A percentile compares a stretch with the other conserved stretches of the same genome.
These are phyloP conservation scores for Cladosporium sp. DNA, from an alignment of 2,329 filamentous ascomycete genomes.

Conservation along the genomic window DNA sequence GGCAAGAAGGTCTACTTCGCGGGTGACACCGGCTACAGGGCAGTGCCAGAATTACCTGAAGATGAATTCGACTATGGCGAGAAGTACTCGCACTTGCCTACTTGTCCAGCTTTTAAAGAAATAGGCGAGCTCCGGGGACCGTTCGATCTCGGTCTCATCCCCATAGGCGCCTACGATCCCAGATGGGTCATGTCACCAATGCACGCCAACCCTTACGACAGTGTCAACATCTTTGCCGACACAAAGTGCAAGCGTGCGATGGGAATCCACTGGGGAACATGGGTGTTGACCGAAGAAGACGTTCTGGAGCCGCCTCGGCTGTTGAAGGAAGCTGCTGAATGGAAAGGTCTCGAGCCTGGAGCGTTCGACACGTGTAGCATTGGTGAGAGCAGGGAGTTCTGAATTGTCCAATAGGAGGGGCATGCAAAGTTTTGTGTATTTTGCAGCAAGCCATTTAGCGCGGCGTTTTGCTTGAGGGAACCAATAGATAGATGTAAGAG, in stretches of 20 bases:
- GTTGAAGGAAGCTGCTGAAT: constrained; percentile 66
- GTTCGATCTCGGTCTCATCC: constrained; percentile 87
- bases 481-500: too few species aligned
- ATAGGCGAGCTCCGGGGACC: constrained; percentile 77
- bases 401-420: neutral
- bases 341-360: constrained; percentile 65
- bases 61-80: constrained; percentile 67
- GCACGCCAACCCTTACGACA: constrained; percentile 83
- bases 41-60: constrained; percentile 62
- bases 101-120: constrained; percentile 78
- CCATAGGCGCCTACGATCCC: constrained; percentile 84
- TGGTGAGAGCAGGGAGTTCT: constrained; percentile 74
- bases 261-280: constrained; percentile 87
- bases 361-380: constrained; percentile 80
- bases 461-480: constrained; percentile 6
- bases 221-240: constrained; percentile 84
- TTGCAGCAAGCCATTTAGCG: constrained; percentile 6
- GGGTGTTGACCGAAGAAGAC: constrained; percentile 80
- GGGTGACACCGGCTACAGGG: constrained; percentile 82
- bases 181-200: constrained; percentile 70
- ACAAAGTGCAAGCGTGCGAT: constrained; percentile 73
- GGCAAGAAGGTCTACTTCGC: constrained; percentile 80
- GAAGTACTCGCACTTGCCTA: constrained; percentile 59
- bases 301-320: constrained; percentile 75
- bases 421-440: neutral